A percentile compares a stretch with the other conserved stretches of the same genome.
These are phyloP conservation scores for Amylocarpus encephaloides DNA, from an alignment of 2,329 filamentous ascomycete species.

Conservation along the genomic window DNA sequence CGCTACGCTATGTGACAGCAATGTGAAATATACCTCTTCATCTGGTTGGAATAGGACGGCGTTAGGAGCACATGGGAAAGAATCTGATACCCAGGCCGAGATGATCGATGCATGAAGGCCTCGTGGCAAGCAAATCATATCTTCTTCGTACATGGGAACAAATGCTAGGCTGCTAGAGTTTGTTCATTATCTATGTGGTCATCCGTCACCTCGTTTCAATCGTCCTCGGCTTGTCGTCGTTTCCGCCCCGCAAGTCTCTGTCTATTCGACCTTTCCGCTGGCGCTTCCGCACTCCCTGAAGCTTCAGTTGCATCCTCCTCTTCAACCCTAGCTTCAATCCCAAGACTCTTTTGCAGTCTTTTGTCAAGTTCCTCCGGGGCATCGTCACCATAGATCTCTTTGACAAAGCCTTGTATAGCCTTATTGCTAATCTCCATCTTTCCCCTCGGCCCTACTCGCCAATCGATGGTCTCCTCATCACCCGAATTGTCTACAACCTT, in stretches of 20 bases:
- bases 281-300: slow-evolving; percentile 13
- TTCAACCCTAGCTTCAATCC: slow-evolving; percentile 35
- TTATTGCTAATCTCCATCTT: slow-evolving; percentile 78
- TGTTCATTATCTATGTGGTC: no score
- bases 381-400: slow-evolving; percentile 49
- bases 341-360: slow-evolving; percentile 56
- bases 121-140: no score
- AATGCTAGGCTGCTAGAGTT: no score
- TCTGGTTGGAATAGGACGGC: no score
- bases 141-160: no score
- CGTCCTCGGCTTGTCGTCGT: slow-evolving; percentile 17
- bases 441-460: slow-evolving; percentile 76
- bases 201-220: background rate
- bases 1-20: no score
- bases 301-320: slow-evolving; percentile 22
- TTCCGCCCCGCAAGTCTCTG: background rate
- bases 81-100: no score
- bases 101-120: no score
- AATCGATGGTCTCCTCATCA: slow-evolving; percentile 73
- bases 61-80: no score
- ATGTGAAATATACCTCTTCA: no score
- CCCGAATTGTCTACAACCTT: slow-evolving; percentile 64
- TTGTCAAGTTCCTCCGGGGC: slow-evolving; percentile 49
- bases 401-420: slow-evolving; percentile 65
- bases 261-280: background rate